Base-by-base conservation (phyloP, 2,329 filamentous ascomycete genomes). In the Nannizziopsis arthrosporioides region DNA sequence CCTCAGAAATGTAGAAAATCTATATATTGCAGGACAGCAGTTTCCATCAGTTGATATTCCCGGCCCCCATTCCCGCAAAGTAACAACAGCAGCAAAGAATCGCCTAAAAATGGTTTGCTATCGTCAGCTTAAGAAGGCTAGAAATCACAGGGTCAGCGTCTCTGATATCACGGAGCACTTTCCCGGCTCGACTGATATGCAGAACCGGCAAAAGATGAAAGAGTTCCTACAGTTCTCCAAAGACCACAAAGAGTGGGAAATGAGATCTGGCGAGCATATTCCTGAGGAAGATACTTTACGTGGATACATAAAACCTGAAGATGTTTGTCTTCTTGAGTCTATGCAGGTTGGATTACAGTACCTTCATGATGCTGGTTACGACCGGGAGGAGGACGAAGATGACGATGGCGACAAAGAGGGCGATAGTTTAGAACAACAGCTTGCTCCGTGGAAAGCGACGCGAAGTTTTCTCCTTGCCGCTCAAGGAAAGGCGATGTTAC, bases 261-360 rank as follows among this genome's bases (percentile, higher is more conserved):
- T 94, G 53, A 78, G 78, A 44, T 72, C 79, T 7, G 78, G 79
- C 17, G 85, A 95, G 56, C 72, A 77, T 0, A 73, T 92, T 17
- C 85, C 89, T 10, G 87, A 94, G 51, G 84, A 90, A 60, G 77
- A 84, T 18, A 78, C 78, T 1, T 82, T 96, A 52, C 82, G 90
- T 36, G 75, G 80, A 18, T 88, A 93, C 82, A 88, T 98, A 56
- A 90, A 89, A 55, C 90, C 92, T 0, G 92, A 98, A 65, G 90
- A 96, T 59, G 85, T 96, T 1, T 96, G 88, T 64, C 68, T 95
- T 39, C 80, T 96, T 27, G 90, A 98, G 62, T 85, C 90, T 0
- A 98, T 96, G 90, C 88, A 96, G 64, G 84, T 95, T 35, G 92
- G 92, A 39, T 81, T 87, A 54, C 88, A 93, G 61, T 84, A 94